Percentiles rank a stretch among this genome's conserved stretches.
Evolutionary conservation across 257 asterid species (phyloP).

Genomic region (Cynanchum wilfordii): DNA sequence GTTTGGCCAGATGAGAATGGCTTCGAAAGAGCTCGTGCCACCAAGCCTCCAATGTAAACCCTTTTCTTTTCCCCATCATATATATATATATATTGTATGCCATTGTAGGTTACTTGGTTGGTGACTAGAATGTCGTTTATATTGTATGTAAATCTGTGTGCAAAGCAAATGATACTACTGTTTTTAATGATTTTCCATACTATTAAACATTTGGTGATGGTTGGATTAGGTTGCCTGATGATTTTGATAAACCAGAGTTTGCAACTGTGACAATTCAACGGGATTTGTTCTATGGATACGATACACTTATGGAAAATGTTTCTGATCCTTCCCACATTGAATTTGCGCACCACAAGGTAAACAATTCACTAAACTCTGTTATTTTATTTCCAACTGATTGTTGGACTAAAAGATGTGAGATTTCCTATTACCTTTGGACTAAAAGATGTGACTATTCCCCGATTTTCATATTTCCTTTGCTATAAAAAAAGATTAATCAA

Average conservation of each 20-base stretch:
- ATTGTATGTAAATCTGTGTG: background rate
- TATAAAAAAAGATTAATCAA: background rate
- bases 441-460: background rate
- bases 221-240: slow-evolving; percentile 82
- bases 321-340: slow-evolving; percentile 99
- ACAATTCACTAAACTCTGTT: background rate
- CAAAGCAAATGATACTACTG: background rate
- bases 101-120: background rate
- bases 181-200: background rate
- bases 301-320: slow-evolving; percentile 98
- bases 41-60: slow-evolving; percentile 66
- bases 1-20: slow-evolving; percentile 99
- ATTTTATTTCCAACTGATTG: background rate
- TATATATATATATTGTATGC: background rate
- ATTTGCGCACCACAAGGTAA: slow-evolving; percentile 97
- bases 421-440: background rate
- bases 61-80: slow-evolving; percentile 8
- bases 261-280: slow-evolving; percentile 93
- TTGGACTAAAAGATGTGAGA: background rate
- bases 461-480: background rate
- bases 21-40: slow-evolving; percentile 82
- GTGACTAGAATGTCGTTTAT: slow-evolving; percentile 2
- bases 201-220: slow-evolving; percentile 16
- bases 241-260: slow-evolving; percentile 83
- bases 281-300: slow-evolving; percentile 87